Base-by-base conservation (phyloP, 140 eudicot species). In the Erigeron philadelphicus region DNA sequence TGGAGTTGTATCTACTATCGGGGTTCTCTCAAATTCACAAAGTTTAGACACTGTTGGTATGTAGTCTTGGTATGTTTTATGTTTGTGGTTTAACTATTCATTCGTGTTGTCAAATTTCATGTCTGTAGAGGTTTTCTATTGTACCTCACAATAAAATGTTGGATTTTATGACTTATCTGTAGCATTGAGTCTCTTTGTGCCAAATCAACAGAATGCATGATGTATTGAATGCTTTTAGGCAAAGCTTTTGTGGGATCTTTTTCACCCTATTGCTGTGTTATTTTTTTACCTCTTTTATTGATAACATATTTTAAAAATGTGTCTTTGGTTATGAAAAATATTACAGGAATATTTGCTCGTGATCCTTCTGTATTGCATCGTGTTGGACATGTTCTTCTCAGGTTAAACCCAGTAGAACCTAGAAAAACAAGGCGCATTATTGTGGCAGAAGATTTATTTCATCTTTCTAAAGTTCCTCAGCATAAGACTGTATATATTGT, bases 21-120 rank as follows among this genome's bases (percentile, higher is more conserved):
- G 98, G 23, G 88, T 93, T 74, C 79, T 87, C 60, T 88, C 95
- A 66, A 86, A 85, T 70, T 81, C 96, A 21, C 90, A 93, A 68
- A 89, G 95, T 80, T 79, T 93, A 73, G 98, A 93, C 76, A 89
- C 95, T 78, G 82, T 93, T 74, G 98, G 98, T 92, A 86, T 79
- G 97, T 76, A 75, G 75, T 81, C 70, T 61, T 60, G 83, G 57
- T 78, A 61, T 61, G 84, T 70, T 56, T 15, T 55, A 9, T 62
- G n/a, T 46, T 19, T 11, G 72, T 66, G 23, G 10, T 7, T 70
- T 54, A 49, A 8, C 7, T 40, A 41, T 65, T n/a, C 6, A 31
- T 41, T 58, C 60, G 23, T 61, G 43, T 12, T n/a, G 46, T 60
- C 48, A 35, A 38, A 58, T 43, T 53, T 38, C 6, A 64, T 76